Percentiles rank a stretch among this genome's conserved stretches.
These are phyloP conservation scores for Xylariales sp. DNA, from an alignment of 2,329 filamentous ascomycete species.

Conservation along the genomic window DNA sequence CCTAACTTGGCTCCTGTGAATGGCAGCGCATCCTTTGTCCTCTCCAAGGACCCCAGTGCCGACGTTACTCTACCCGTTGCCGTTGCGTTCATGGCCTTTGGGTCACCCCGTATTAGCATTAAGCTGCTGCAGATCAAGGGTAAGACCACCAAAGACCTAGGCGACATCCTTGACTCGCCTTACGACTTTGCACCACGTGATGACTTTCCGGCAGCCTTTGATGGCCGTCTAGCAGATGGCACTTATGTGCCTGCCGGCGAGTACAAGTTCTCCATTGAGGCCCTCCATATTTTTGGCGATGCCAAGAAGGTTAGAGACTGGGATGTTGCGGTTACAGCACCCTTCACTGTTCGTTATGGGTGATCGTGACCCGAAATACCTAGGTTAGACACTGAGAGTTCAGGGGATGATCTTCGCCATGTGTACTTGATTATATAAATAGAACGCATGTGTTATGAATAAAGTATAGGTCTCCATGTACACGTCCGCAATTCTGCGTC, in stretches of 20 bases:
- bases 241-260: conserved; percentile 60
- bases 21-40: conserved; percentile 44
- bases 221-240: conserved; percentile 60
- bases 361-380: neutral
- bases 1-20: conserved; percentile 42
- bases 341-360: conserved; percentile 60
- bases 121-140: conserved; percentile 57
- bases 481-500: neutral
- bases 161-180: conserved; percentile 58
- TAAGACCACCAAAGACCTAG: conserved; percentile 51
- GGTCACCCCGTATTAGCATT: conserved; percentile 57
- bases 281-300: conserved; percentile 65
- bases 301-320: conserved; percentile 58
- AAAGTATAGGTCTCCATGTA: neutral
- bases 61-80: conserved; percentile 54
- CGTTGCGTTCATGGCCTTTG: conserved; percentile 57
- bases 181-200: conserved; percentile 51
- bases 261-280: conserved; percentile 62
- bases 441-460: conserved; percentile 15
- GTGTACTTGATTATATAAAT: conserved; percentile 28
- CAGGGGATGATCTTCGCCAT: conserved; percentile 9
- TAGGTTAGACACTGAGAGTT: neutral
- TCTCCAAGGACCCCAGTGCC: conserved; percentile 41
- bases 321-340: conserved; percentile 56
- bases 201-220: conserved; percentile 52